Evolutionary conservation across 2,329 filamentous ascomycete genomes (phyloP), one percentile per base, ranked within the genome.

Genomic region (Lasiodiplodia gonubiensis): DNA sequence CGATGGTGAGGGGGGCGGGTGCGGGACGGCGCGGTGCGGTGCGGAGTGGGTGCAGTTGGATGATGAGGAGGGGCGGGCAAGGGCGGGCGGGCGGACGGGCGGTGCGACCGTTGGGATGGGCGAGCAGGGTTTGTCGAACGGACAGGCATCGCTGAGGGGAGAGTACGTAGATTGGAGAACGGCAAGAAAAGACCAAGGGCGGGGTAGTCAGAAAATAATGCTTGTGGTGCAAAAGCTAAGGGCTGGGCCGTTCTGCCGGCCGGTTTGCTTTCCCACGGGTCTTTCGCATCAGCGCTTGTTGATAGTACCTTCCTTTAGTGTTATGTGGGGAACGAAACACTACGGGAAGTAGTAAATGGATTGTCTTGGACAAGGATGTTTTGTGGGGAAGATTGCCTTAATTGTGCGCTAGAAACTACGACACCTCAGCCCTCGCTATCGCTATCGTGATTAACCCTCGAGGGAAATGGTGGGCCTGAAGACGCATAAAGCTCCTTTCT

Each of bases 21-120:
- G 53, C 53, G 53, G 53, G 53, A 55, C 53, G 53, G 53, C 53
- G 33, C 53, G 53, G 33, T n/a, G 52, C 37, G 37, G 37, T 35
- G 53, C 30, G 53, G 35, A 35, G 7, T 6, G 25, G 18, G 39
- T 18, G 18, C 39, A n/a, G 39, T 46, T 16, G 16, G n/a, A 46
- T 46, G 42, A 46, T 46, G 42, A 55, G 53, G 53, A 35, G 30
- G n/a, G 30, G 53, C 18, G 25, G 25, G 18, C n/a, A 27, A 8
- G 33, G 30, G 53, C 10, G 53, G 53, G 30, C 14, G 25, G 53
- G 21, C 18, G 25, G 51, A 16, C 25, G 51, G 51, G 27, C 30
- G 30, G 30, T 33, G 30, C 30, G 30, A 33, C 30, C 30, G 30
- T 33, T 14, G 16, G 48, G 48, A 11, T 23, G 48, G 48, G 48